These are phyloP conservation scores for Oryza glumipatula DNA, from an alignment of 176 grass and related monocot genomes.

Conservation along the genomic window DNA sequence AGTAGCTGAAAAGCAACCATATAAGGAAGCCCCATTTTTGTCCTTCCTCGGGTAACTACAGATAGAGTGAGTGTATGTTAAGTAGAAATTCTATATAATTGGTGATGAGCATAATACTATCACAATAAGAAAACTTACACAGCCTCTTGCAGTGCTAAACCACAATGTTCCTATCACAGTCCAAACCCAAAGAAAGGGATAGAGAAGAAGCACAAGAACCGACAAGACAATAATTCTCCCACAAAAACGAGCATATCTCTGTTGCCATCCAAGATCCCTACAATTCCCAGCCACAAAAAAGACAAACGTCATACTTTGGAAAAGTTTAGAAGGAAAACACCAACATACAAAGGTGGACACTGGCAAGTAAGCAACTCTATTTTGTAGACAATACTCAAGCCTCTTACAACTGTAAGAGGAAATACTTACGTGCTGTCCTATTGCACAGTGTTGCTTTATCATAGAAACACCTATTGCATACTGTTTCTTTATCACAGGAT, in stretches of 20 bases:
- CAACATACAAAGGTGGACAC: background rate
- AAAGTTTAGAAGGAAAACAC: background rate
- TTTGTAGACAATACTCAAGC: background rate
- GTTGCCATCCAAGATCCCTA: constrained; percentile 98
- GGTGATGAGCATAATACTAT: background rate
- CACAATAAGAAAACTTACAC: constrained; percentile 64
- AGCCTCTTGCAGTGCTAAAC: constrained; percentile 89
- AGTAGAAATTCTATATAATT: background rate
- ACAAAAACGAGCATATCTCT: constrained; percentile 91
- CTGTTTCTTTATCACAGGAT: background rate
- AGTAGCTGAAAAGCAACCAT: constrained; percentile 98
- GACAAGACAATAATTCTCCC: constrained; percentile 90
- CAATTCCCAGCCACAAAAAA: background rate
- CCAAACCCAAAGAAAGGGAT: constrained; percentile 97
- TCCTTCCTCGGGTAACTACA: constrained; percentile 91
- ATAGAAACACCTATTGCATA: background rate
- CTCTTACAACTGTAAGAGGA: background rate
- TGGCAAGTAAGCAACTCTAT: background rate
- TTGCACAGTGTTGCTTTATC: background rate
- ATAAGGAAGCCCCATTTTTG: constrained; percentile 99
- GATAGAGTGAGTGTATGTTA: constrained; percentile 18
- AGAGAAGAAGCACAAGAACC: constrained; percentile 86
- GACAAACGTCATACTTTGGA: background rate
- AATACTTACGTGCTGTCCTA: background rate
- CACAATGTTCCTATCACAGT: constrained; percentile 97